These are phyloP conservation scores for Trichoderma gamsii DNA, from an alignment of 495 filamentous ascomycete species.

Conservation along the genomic window DNA sequence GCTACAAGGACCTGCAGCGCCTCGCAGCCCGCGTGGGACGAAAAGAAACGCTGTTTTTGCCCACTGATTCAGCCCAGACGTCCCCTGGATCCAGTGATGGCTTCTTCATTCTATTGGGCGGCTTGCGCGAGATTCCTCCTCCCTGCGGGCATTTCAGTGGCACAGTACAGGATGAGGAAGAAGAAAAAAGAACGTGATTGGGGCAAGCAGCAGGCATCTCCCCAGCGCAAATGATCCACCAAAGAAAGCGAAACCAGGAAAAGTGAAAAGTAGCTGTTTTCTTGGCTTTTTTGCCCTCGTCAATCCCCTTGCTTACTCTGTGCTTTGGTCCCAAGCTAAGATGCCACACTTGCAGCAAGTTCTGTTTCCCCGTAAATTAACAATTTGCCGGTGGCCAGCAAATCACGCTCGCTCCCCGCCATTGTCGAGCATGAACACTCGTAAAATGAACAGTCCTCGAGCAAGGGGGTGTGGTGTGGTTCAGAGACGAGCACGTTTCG, in stretches of 20 bases:
- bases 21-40: conserved; percentile 9
- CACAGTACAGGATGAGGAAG: not conserved
- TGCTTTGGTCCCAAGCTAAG: not conserved
- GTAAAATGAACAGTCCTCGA: not conserved
- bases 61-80: conserved; percentile 11
- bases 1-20: not conserved
- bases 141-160: not conserved
- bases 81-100: not conserved
- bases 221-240: too few relatives aligned
- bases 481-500: not conserved
- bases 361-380: conserved; percentile 2
- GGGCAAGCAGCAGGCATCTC: too few relatives aligned
- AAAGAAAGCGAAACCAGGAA: too few relatives aligned
- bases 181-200: not conserved
- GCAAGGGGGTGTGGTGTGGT: not conserved
- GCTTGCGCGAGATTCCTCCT: not conserved
- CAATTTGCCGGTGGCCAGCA: conserved; percentile 1
- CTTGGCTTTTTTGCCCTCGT: too few relatives aligned
- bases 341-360: not conserved
- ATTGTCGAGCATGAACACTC: not conserved
- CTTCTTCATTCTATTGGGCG: not conserved
- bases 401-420: conserved; percentile 3
- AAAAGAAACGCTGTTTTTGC: not conserved
- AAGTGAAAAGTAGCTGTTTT: too few relatives aligned
- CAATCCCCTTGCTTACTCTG: too few relatives aligned